These are phyloP conservation scores for Phalaenopsis aphrodite DNA, from an alignment of 106 monocot species.

Conservation along the genomic window DNA sequence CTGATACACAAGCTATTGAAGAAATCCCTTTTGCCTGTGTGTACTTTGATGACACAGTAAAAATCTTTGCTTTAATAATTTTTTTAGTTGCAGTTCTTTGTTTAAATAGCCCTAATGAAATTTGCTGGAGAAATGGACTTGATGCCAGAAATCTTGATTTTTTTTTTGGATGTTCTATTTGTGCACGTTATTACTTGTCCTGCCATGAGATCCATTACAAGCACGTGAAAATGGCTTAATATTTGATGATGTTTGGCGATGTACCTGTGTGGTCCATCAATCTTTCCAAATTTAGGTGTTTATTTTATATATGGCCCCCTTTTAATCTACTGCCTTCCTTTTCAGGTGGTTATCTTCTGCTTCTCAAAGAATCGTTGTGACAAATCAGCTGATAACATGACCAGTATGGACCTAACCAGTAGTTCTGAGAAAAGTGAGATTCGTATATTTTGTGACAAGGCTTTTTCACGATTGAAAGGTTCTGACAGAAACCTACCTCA, in stretches of 20 bases:
- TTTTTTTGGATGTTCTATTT: neutral
- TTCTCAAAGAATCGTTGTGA: conserved; percentile 95
- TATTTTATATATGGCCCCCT: neutral
- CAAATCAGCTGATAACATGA: conserved; percentile 71
- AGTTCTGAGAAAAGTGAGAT: conserved; percentile 91
- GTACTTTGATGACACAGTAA: conserved; percentile 11
- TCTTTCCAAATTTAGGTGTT: neutral
- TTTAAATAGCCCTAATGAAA: neutral
- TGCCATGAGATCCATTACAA: neutral
- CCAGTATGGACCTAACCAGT: conserved; percentile 70
- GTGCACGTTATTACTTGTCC: neutral
- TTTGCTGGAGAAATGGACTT: too few species aligned
- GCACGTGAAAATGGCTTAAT: neutral
- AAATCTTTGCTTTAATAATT: neutral
- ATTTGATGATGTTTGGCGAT: conserved; percentile 1
- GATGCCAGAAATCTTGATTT: neutral
- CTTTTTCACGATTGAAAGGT: conserved; percentile 91
- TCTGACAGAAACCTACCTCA: conserved; percentile 95
- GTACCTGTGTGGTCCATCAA: neutral
- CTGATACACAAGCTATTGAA: conserved; percentile 75
- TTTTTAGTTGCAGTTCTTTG: neutral
- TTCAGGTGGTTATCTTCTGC: conserved; percentile 92
- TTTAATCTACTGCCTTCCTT: neutral
- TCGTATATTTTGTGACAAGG: conserved; percentile 84
- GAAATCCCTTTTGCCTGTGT: conserved; percentile 77